These are phyloP conservation scores for Phytophthora fragariae DNA, from an alignment of 352 stramenopile genomes.

Conservation along the genomic window DNA sequence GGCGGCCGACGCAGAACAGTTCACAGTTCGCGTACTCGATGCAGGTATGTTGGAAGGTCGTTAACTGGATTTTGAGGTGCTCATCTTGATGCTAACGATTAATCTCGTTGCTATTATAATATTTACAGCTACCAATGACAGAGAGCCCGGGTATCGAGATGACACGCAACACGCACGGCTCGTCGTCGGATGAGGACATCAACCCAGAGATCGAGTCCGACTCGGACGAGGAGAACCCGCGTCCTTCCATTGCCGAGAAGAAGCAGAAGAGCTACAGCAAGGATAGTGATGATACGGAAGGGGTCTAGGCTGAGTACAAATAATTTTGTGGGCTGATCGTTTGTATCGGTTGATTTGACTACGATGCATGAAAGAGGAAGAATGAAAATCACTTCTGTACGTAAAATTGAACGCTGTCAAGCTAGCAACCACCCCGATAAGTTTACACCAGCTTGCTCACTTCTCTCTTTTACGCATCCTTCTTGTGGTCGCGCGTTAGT, in stretches of 20 bases:
- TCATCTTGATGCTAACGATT: conserved; percentile 36
- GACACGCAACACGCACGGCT: conserved; percentile 60
- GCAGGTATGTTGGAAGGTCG: conserved; percentile 50
- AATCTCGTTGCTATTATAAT: conserved; percentile 10
- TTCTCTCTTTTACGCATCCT: conserved; percentile 53
- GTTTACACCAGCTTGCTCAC: conserved; percentile 19
- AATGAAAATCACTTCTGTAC: conserved; percentile 30
- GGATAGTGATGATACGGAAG: conserved; percentile 59
- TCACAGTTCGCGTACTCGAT: conserved; percentile 90
- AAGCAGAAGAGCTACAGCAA: conserved; percentile 55
- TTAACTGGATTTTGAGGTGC: background rate
- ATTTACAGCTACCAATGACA: conserved; percentile 70
- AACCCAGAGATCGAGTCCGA: conserved; percentile 67
- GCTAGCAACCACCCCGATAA: conserved; percentile 6
- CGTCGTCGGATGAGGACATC: conserved; percentile 57
- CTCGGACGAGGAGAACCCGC: conserved; percentile 70
- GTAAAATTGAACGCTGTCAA: background rate
- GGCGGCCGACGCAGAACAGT: conserved; percentile 86
- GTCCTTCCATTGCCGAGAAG: conserved; percentile 40
- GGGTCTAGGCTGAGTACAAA: conserved; percentile 35
- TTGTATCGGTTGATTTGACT: conserved; percentile 27
- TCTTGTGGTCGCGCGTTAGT: conserved; percentile 79
- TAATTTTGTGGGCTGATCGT: conserved; percentile 23
- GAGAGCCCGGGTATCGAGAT: conserved; percentile 72
- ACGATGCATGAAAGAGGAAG: background rate